phyloP scores from a whole-genome alignment of 208 protist species.

The Leishmania amazonensis region DNA sequence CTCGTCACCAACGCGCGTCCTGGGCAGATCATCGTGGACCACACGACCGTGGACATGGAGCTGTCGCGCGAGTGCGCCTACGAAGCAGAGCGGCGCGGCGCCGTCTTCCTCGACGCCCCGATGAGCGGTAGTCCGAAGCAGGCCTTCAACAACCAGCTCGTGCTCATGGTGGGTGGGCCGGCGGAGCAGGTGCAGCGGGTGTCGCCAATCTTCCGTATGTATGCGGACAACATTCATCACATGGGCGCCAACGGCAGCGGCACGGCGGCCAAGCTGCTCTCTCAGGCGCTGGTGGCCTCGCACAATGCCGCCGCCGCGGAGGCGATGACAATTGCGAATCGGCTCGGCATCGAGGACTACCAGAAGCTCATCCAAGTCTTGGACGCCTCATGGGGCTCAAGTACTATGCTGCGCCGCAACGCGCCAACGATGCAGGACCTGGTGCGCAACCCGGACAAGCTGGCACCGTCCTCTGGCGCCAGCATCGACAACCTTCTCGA shows the following conservation, averaged over 20 bases:
- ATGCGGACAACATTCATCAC: slow-evolving; percentile 83
- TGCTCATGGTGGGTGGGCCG: slow-evolving; percentile 84
- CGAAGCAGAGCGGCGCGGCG: slow-evolving; percentile 62
- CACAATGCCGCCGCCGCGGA: slow-evolving; percentile 89
- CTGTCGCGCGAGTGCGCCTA: slow-evolving; percentile 69
- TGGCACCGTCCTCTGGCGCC: slow-evolving; percentile 55
- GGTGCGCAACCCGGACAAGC: slow-evolving; percentile 73
- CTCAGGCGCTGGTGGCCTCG: slow-evolving; percentile 78
- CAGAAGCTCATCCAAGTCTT: slow-evolving; percentile 76
- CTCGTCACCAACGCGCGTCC: slow-evolving; percentile 68
- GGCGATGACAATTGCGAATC: slow-evolving; percentile 82
- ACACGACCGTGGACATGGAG: slow-evolving; percentile 86
- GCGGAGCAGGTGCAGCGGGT: slow-evolving; percentile 74
- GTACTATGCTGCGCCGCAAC: slow-evolving; percentile 89
- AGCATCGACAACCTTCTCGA: slow-evolving; percentile 67
- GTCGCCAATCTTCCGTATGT: slow-evolving; percentile 84
- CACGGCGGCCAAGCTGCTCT: slow-evolving; percentile 78
- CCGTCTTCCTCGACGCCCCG: slow-evolving; percentile 85
- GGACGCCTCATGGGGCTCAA: slow-evolving; percentile 81
- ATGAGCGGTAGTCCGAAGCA: slow-evolving; percentile 83
- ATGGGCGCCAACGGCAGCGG: slow-evolving; percentile 85
- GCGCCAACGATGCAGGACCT: slow-evolving; percentile 83
- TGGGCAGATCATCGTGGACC: slow-evolving; percentile 89
- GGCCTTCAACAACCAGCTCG: slow-evolving; percentile 82
- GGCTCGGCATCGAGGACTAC: slow-evolving; percentile 78